Conservation (phyloP, 2,329 filamentous ascomycete genomes). For the Aspergillus sergii region DNA sequence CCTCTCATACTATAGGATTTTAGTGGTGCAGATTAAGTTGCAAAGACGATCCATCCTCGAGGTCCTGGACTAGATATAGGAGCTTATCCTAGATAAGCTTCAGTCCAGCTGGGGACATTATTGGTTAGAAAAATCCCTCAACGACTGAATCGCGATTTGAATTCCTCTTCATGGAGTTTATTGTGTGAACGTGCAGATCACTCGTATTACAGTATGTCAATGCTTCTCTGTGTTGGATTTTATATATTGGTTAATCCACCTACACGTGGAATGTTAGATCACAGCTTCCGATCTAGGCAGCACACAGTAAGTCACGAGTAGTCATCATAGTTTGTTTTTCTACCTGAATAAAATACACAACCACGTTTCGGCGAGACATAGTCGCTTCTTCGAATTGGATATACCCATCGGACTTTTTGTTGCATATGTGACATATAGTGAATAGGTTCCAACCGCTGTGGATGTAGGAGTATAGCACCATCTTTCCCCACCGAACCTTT, state of each 20-base stretch:
- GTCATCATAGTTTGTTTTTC: too few relatives aligned
- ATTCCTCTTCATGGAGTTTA: neutral
- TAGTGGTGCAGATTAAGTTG: neutral
- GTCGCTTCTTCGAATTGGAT: too few relatives aligned
- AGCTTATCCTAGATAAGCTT: neutral
- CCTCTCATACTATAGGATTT: neutral
- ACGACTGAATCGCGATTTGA: neutral
- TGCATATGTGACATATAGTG: too few relatives aligned
- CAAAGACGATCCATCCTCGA: neutral
- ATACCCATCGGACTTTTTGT: too few relatives aligned
- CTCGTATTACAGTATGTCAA: neutral
- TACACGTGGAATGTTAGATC: neutral
- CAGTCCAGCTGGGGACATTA: neutral
- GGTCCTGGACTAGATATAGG: neutral
- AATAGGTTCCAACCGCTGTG: too few relatives aligned
- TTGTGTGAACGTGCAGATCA: neutral
- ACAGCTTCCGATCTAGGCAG: neutral
- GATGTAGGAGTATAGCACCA: too few relatives aligned
- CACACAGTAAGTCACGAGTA: too few relatives aligned
- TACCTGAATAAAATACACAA: too few relatives aligned
- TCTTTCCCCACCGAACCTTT: too few relatives aligned
- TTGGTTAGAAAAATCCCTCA: neutral
- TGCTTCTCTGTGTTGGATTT: neutral
- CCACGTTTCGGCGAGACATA: too few relatives aligned
- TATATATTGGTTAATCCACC: too few relatives aligned